These are phyloP conservation scores for Aspergillus sp. DNA, from an alignment of 2,329 filamentous ascomycete genomes.

Conservation along the genomic window DNA sequence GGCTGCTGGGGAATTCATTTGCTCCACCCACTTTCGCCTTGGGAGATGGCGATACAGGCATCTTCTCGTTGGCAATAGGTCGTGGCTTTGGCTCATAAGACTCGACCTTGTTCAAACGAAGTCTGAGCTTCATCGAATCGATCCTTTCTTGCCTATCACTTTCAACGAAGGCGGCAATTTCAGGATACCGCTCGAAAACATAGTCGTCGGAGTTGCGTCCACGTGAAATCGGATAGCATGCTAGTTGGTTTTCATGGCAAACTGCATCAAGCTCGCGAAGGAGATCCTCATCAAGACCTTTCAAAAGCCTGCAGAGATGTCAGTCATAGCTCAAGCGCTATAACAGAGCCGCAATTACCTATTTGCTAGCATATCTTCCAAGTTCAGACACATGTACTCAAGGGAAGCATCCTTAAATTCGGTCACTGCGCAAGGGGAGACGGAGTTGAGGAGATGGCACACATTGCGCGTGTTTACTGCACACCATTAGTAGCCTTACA, in stretches of 20 bases:
- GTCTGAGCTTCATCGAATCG: slow-evolving; percentile 64
- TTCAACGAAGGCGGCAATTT: slow-evolving; percentile 31
- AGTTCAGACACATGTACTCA: slow-evolving; percentile 83
- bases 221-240: slow-evolving; percentile 65
- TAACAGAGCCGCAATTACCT: slow-evolving; percentile 39
- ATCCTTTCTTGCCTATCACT: slow-evolving; percentile 52
- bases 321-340: slow-evolving; percentile 2
- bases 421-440: slow-evolving; percentile 71
- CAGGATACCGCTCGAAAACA: slow-evolving; percentile 37
- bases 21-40: slow-evolving; percentile 33
- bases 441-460: slow-evolving; percentile 71
- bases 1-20: slow-evolving; percentile 44
- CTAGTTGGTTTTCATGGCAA: slow-evolving; percentile 72
- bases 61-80: slow-evolving; percentile 57
- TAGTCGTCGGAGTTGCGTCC: slow-evolving; percentile 60
- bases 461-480: slow-evolving; percentile 75
- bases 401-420: slow-evolving; percentile 82
- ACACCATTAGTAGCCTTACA: slow-evolving; percentile 13
- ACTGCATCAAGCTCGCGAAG: slow-evolving; percentile 68
- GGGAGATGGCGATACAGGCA: slow-evolving; percentile 38
- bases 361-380: slow-evolving; percentile 88
- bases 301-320: slow-evolving; percentile 51
- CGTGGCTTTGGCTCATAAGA: slow-evolving; percentile 53
- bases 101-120: slow-evolving; percentile 56
- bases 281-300: slow-evolving; percentile 78